Evolutionary conservation across 2,329 filamentous ascomycete species (phyloP), one percentile per base, ranked within the genome.

Genomic region (Raffaelea albimanens): DNA sequence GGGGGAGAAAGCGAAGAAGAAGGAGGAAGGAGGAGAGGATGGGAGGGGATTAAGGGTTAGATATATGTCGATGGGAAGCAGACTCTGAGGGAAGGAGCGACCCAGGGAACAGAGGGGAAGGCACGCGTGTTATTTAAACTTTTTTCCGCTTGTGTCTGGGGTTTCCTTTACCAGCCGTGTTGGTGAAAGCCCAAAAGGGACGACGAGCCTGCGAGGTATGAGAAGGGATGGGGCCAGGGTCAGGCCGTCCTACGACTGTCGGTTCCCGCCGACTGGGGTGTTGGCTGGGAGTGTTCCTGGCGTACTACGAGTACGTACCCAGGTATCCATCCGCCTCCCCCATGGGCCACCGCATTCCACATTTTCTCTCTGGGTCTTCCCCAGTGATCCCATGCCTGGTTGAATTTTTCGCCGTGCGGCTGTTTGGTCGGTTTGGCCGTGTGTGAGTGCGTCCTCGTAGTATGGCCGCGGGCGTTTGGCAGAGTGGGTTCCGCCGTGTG

Each of bases 71-170:
- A 41, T 29, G 16, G 31, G 23, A 43, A 31, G 7, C 41, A 29
- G 31, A 33, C 20, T 34, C n/a, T 29, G 3, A 21, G 20, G 21
- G 8, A 10, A 23, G 23, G 40, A 31, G 25, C 7, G 36, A 39
- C 20, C 36, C n/a, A 25, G 22, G 43, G n/a, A n/a, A n/a, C n/a
- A 44, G 33, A 13, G 16, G 3, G 44, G 47, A 44, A 44, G 47
- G 42, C 42, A 47, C 44, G 47, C 40, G 43, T 22, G 46, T 43
- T 52, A 49, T 46, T 52, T 45, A 49, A 52, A 23, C 41, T 49
- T 44, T 41, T 43, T 31, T 22, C 34, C 34, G 8, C 34, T 38
- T 38, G 7, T 38, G 14, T 38, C 14, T 38, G 34, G 21, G n/a
- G n/a, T n/a, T 25, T 43, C 8, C 34, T 38, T 19, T 38, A 16